A percentile compares a stretch with the other conserved stretches of the same genome.
phyloP scores from a whole-genome alignment of 140 eudicot species.

The Ambrosia hybrid region DNA sequence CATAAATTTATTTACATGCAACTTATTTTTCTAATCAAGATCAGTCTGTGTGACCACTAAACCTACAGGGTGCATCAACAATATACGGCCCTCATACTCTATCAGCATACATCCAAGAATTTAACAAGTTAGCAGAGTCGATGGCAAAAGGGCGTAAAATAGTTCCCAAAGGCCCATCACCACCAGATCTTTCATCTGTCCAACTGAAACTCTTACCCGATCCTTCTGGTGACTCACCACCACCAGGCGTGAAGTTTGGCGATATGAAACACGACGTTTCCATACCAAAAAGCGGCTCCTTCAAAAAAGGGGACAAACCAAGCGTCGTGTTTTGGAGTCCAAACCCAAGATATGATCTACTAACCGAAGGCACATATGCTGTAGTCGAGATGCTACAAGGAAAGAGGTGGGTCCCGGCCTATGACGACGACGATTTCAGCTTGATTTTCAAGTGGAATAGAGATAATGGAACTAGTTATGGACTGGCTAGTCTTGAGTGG shows the following conservation, averaged over 20 bases:
- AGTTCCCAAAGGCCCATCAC: slow-evolving; percentile 42
- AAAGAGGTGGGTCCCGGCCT: slow-evolving; percentile 50
- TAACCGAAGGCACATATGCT: slow-evolving; percentile 72
- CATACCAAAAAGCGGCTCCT: slow-evolving; percentile 40
- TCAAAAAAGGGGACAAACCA: slow-evolving; percentile 43
- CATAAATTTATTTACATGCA: too few relatives aligned
- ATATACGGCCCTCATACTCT: slow-evolving; percentile 77
- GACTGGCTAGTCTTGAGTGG: slow-evolving; percentile 70
- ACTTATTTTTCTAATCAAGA: too few relatives aligned
- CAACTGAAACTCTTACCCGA: slow-evolving; percentile 46
- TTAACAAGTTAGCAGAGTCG: slow-evolving; percentile 63
- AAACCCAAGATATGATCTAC: slow-evolving; percentile 58
- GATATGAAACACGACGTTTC: slow-evolving; percentile 52
- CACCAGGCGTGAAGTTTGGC: slow-evolving; percentile 62
- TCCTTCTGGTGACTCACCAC: slow-evolving; percentile 58
- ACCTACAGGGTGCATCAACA: slow-evolving; percentile 67
- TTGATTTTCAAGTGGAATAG: slow-evolving; percentile 53
- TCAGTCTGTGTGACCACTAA: not conserved
- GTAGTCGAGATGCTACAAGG: slow-evolving; percentile 65
- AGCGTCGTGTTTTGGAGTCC: slow-evolving; percentile 64
- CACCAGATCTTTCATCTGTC: slow-evolving; percentile 59
- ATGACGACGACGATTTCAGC: slow-evolving; percentile 70
- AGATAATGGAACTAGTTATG: slow-evolving; percentile 25
- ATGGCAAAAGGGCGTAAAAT: slow-evolving; percentile 47
- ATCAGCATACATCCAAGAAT: slow-evolving; percentile 74